A percentile compares a stretch with the other conserved stretches of the same genome.
Evolutionary conservation across 2,329 filamentous ascomycete genomes (phyloP).

Genomic region (Tolypocladium paradoxum): DNA sequence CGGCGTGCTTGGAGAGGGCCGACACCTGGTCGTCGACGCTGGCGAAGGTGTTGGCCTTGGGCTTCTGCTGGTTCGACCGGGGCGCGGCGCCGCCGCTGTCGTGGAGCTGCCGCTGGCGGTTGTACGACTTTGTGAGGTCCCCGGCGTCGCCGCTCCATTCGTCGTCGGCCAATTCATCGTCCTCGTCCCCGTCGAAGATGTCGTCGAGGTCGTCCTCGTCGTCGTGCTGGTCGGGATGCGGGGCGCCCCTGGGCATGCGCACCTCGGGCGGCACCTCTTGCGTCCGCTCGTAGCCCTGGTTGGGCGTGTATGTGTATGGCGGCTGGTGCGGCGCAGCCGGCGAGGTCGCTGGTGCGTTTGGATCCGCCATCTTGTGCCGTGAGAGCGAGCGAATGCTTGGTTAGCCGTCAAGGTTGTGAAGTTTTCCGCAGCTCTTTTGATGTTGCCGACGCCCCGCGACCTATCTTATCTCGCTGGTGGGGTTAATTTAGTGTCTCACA

Average conservation of each 20-base stretch:
- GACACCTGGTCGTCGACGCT: conserved; percentile 81
- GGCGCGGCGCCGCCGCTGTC: conserved; percentile 41
- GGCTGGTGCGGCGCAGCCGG: conserved; percentile 33
- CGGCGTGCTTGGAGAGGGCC: conserved; percentile 72
- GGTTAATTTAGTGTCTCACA: neutral
- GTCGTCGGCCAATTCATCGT: conserved; percentile 35
- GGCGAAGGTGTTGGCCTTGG: conserved; percentile 66
- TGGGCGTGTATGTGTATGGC: conserved; percentile 31
- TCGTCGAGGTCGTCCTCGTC: conserved; percentile 14
- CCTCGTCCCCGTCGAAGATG: conserved; percentile 23
- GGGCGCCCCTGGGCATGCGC: conserved; percentile 16
- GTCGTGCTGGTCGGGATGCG: conserved; percentile 10
- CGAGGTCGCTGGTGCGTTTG: conserved; percentile 11
- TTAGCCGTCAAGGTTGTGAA: neutral
- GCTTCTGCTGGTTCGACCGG: conserved; percentile 68
- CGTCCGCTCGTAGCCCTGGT: conserved; percentile 31
- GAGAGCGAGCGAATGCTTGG: neutral
- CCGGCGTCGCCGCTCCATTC: conserved; percentile 47
- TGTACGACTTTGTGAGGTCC: conserved; percentile 80
- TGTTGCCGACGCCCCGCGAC: neutral
- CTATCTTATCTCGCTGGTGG: conserved; percentile 2
- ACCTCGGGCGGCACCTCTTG: conserved; percentile 22
- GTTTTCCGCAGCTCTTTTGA: neutral
- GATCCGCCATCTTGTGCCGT: neutral
- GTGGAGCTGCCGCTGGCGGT: conserved; percentile 65